Evolutionary conservation across 2,329 filamentous ascomycete species (phyloP).

Genomic region (Talaromyces amestolkiae): DNA sequence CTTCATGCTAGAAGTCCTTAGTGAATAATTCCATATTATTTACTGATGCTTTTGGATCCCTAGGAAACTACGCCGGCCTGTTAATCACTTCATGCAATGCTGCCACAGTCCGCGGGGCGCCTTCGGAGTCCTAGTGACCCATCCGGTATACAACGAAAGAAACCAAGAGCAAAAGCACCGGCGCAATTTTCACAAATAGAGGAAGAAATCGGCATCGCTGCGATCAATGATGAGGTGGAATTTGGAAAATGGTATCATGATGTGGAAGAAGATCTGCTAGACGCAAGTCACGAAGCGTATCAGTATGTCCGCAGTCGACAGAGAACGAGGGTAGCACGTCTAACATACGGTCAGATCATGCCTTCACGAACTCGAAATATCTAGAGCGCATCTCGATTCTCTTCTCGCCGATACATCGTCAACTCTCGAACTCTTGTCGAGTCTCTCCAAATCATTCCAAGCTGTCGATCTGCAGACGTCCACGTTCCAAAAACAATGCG

Average conservation of each 20-base stretch:
- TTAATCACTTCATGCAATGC: conserved; percentile 24
- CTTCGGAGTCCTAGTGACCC: conserved; percentile 39
- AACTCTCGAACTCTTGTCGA: conserved; percentile 72
- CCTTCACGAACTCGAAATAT: conserved; percentile 74
- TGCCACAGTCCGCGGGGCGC: conserved; percentile 32
- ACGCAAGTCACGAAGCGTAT: conserved; percentile 83
- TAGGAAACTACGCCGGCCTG: neutral
- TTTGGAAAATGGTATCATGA: conserved; percentile 59
- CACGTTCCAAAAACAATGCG: conserved; percentile 89
- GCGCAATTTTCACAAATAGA: conserved; percentile 16
- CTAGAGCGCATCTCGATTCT: conserved; percentile 75
- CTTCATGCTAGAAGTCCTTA: neutral
- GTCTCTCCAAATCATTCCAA: conserved; percentile 80
- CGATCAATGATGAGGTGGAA: conserved; percentile 58
- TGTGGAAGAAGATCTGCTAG: conserved; percentile 66
- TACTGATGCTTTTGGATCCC: neutral
- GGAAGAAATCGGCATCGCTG: conserved; percentile 21
- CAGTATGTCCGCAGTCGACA: conserved; percentile 53
- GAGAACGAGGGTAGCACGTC: neutral
- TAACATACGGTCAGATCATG: conserved; percentile 58
- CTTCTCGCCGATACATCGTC: conserved; percentile 74
- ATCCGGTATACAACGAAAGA: conserved; percentile 17
- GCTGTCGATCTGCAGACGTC: conserved; percentile 85
- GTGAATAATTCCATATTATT: neutral
- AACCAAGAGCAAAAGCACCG: conserved; percentile 23